A percentile compares a stretch with the other conserved stretches of the same genome.
Conservation (phyloP, 2,329 filamentous ascomycete genomes). For the Aspergillus ibericus region DNA sequence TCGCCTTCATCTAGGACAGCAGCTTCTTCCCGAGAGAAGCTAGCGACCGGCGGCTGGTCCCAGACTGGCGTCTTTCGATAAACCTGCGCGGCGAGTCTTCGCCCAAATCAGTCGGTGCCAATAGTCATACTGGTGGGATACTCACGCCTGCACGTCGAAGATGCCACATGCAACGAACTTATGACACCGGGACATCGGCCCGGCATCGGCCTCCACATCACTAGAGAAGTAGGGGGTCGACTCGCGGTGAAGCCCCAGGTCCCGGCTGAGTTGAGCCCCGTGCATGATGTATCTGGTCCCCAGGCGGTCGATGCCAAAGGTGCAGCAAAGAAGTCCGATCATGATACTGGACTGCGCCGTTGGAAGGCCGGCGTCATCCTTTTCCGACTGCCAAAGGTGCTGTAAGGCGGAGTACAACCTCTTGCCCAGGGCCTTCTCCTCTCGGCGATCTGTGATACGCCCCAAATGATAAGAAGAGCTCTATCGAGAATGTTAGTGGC, state of each 20-base stretch:
- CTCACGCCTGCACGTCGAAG: slow-evolving; percentile 26
- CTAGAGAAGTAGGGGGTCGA: slow-evolving; percentile 13
- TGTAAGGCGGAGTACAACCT: slow-evolving; percentile 23
- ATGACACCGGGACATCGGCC: slow-evolving; percentile 14
- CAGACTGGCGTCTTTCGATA: slow-evolving; percentile 22
- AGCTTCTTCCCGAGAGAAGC: slow-evolving; percentile 18
- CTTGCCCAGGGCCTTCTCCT: slow-evolving; percentile 23
- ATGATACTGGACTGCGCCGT: slow-evolving; percentile 24
- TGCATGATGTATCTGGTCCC: slow-evolving; percentile 25
- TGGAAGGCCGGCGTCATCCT: slow-evolving; percentile 13
- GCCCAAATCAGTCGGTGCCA: background rate
- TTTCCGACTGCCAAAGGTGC: slow-evolving; percentile 21
- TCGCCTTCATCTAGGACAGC: slow-evolving; percentile 14
- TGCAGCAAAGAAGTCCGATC: slow-evolving; percentile 26
- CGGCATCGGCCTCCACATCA: slow-evolving; percentile 1
- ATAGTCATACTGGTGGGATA: background rate
- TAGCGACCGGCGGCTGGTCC: slow-evolving; percentile 17
- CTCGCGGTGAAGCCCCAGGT: slow-evolving; percentile 12
- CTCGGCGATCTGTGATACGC: slow-evolving; percentile 23
- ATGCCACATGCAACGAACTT: slow-evolving; percentile 24
- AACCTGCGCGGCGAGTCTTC: slow-evolving; percentile 24
- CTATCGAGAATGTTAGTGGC: slow-evolving; percentile 12
- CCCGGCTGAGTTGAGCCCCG: slow-evolving; percentile 17
- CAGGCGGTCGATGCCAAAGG: slow-evolving; percentile 25
- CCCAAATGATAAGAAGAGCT: slow-evolving; percentile 25